Evolutionary conservation across 2,329 filamentous ascomycete species (phyloP).

Genomic region (Tolypocladium album): DNA sequence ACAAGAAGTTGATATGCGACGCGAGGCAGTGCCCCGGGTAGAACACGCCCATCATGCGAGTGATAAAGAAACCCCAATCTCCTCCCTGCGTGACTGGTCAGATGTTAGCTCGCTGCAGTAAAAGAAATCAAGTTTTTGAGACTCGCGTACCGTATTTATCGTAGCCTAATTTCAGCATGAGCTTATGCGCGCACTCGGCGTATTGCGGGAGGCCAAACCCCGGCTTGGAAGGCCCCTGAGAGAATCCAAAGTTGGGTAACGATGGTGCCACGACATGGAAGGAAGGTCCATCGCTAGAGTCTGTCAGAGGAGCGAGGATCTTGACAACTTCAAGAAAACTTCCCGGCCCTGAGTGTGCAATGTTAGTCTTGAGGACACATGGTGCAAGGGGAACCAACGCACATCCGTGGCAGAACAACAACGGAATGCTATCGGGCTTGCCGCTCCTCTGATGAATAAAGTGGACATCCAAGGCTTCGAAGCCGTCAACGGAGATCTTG

Average conservation of each 20-base stretch:
- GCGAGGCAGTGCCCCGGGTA: constrained; percentile 44
- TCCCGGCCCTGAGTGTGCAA: constrained; percentile 41
- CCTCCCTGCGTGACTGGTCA: constrained; percentile 48
- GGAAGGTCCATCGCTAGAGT: constrained; percentile 20
- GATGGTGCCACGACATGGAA: constrained; percentile 50
- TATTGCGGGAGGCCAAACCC: constrained; percentile 23
- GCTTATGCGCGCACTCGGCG: constrained; percentile 49
- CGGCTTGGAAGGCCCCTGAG: constrained; percentile 14
- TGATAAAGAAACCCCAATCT: constrained; percentile 61
- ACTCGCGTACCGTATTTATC: constrained; percentile 17
- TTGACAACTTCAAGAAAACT: constrained; percentile 58
- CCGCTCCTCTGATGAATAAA: constrained; percentile 49
- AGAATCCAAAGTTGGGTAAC: constrained; percentile 40
- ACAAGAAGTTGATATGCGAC: constrained; percentile 36
- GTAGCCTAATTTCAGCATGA: constrained; percentile 59
- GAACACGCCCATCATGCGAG: constrained; percentile 46
- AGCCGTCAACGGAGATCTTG: constrained; percentile 41
- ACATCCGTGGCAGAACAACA: constrained; percentile 39
- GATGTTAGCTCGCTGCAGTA: neutral
- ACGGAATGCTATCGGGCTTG: constrained; percentile 43
- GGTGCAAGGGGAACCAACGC: neutral
- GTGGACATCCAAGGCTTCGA: constrained; percentile 50
- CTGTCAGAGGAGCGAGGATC: constrained; percentile 39
- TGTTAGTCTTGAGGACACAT: neutral
- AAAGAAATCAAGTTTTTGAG: neutral